Evolutionary conservation across 129 eudicot species (phyloP).

Genomic region (Centaurea solstitialis): DNA sequence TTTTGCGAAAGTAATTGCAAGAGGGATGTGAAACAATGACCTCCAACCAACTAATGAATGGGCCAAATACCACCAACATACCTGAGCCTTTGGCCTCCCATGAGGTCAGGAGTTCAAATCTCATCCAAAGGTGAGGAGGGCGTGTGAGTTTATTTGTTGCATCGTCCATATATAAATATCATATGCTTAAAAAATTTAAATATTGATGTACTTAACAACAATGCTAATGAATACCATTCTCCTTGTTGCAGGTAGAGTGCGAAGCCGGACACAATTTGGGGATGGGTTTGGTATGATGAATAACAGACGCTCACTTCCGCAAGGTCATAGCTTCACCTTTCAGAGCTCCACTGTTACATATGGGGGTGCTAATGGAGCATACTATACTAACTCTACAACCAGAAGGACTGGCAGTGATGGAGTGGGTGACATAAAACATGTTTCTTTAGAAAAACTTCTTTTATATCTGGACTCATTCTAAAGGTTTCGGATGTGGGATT

Average conservation of each 20-base stretch:
- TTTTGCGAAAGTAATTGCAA: neutral
- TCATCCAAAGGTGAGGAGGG: too few species aligned
- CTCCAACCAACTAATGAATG: neutral
- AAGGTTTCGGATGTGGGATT: slow-evolving; percentile 17
- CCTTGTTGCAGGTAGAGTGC: slow-evolving; percentile 48
- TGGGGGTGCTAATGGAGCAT: slow-evolving; percentile 90
- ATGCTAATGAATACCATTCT: neutral
- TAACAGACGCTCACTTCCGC: slow-evolving; percentile 38
- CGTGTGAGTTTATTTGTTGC: too few species aligned
- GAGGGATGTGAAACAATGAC: neutral
- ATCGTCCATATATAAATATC: too few species aligned
- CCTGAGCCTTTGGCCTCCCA: too few species aligned
- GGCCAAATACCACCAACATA: neutral
- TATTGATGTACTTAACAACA: neutral
- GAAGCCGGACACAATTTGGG: slow-evolving; percentile 39
- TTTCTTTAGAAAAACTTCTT: neutral
- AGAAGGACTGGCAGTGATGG: slow-evolving; percentile 86
- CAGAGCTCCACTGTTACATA: slow-evolving; percentile 78
- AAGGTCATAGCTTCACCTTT: slow-evolving; percentile 56
- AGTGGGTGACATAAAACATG: slow-evolving; percentile 40
- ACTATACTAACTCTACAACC: slow-evolving; percentile 57
- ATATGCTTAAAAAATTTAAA: too few species aligned
- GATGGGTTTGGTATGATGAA: slow-evolving; percentile 39
- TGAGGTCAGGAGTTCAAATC: too few species aligned
- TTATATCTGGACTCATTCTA: neutral